Conservation (phyloP, 73 alveolate species). For the Paramecium pentaurelia region DNA sequence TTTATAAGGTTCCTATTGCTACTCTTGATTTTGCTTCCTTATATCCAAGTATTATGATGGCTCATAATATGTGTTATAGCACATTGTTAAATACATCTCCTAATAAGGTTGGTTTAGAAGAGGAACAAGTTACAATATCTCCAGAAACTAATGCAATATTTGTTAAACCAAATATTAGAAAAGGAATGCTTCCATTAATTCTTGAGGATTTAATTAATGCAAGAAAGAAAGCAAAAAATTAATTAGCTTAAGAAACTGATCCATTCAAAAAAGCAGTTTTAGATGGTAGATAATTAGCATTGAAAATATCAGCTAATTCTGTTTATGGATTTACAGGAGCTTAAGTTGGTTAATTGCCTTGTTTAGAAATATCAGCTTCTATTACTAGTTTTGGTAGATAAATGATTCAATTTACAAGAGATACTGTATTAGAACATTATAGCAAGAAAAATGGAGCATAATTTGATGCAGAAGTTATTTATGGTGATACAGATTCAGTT, state of each 20-base stretch:
- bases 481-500: constrained; percentile 99
- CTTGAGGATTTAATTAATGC: constrained; percentile 98
- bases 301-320: constrained; percentile 98
- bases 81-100: constrained; percentile 63
- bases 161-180: constrained; percentile 84
- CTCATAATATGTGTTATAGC: constrained; percentile 99
- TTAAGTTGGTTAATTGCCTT: constrained; percentile 97
- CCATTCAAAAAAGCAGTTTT: constrained; percentile 96
- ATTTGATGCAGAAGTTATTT: constrained; percentile 93
- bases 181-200: constrained; percentile 97
- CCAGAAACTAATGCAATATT: constrained; percentile 95
- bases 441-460: constrained; percentile 87
- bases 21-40: constrained; percentile 99
- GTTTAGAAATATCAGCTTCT: constrained; percentile 95
- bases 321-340: constrained; percentile 99
- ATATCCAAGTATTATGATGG: constrained; percentile 99
- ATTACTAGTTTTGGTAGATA: constrained; percentile 93
- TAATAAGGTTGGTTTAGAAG: not conserved
- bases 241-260: constrained; percentile 87
- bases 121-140: constrained; percentile 79
- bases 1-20: constrained; percentile 97
- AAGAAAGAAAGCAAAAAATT: constrained; percentile 91
- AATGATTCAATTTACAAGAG: constrained; percentile 65
- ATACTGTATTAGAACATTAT: constrained; percentile 74
- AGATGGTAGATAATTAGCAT: constrained; percentile 99